Conservation (phyloP, 1,284 basidiomycete genomes). For the Cutaneotrichosporon dermatis region DNA sequence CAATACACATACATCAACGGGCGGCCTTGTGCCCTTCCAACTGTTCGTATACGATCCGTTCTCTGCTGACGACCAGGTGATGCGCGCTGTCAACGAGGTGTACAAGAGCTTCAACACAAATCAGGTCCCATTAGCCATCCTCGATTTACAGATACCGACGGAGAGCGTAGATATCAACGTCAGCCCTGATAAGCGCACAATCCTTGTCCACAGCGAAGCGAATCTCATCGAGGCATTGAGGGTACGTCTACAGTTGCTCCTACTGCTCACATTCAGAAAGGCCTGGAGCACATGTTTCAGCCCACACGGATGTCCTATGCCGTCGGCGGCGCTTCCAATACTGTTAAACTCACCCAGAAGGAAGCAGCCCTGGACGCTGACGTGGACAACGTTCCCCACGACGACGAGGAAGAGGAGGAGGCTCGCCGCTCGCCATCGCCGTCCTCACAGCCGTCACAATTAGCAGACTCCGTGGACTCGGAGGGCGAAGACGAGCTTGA, state of each 20-base stretch:
- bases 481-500: conserved; percentile 10
- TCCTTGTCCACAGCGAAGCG: conserved; percentile 84
- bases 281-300: conserved; percentile 62
- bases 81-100: conserved; percentile 82
- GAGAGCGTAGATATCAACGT: conserved; percentile 92
- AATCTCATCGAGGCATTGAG: conserved; percentile 74
- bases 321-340: conserved; percentile 50
- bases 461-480: conserved; percentile 3
- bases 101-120: conserved; percentile 78
- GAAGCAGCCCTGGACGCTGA: conserved; percentile 6
- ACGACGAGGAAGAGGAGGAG: conserved; percentile 11
- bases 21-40: conserved; percentile 73
- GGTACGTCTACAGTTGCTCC: conserved; percentile 49
- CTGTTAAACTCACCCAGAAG: conserved; percentile 23
- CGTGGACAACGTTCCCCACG: background rate
- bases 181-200: conserved; percentile 92
- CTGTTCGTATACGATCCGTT: conserved; percentile 53
- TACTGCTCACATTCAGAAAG: conserved; percentile 51
- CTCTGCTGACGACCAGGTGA: conserved; percentile 54
- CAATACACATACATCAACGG: conserved; percentile 96
- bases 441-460: background rate
- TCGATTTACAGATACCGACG: conserved; percentile 74
- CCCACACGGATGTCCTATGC: conserved; percentile 66
- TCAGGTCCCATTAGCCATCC: conserved; percentile 76
- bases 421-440: background rate